Percentiles rank a stretch among this genome's conserved stretches.
These are phyloP conservation scores for Arabidopsis lyrata DNA, from an alignment of 441 rosid genomes.

Conservation along the genomic window DNA sequence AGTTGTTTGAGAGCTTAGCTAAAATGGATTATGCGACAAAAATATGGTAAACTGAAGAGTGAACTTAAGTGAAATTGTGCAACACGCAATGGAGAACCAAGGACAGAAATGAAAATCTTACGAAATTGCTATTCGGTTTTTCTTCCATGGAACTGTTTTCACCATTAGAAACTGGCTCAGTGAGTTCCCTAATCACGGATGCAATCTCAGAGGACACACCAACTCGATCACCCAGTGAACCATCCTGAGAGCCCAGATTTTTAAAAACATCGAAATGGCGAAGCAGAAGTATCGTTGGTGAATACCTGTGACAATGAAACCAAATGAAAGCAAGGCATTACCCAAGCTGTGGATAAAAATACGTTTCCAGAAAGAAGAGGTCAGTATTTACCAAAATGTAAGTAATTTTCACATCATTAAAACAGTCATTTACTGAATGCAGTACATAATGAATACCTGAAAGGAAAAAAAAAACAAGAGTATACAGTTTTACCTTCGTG, in stretches of 20 bases:
- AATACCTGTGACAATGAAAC: slow-evolving; percentile 65
- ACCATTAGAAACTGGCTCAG: slow-evolving; percentile 69
- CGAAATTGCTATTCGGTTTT: slow-evolving; percentile 55
- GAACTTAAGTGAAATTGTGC: slow-evolving; percentile 27
- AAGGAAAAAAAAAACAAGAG: neutral
- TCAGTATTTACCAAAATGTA: neutral
- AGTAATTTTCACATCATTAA: slow-evolving; percentile 12
- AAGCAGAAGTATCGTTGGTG: slow-evolving; percentile 87
- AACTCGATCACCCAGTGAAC: slow-evolving; percentile 75
- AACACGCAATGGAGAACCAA: slow-evolving; percentile 24
- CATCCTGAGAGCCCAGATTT: slow-evolving; percentile 73
- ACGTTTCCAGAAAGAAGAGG: slow-evolving; percentile 8
- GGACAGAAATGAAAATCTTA: slow-evolving; percentile 54
- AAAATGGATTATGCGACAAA: neutral
- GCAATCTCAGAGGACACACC: slow-evolving; percentile 89
- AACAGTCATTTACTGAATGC: slow-evolving; percentile 7
- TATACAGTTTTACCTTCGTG: slow-evolving; percentile 71
- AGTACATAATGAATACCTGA: slow-evolving; percentile 23
- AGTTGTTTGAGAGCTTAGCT: neutral
- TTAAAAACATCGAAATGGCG: slow-evolving; percentile 88
- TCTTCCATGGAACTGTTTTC: slow-evolving; percentile 57
- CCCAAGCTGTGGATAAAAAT: slow-evolving; percentile 16
- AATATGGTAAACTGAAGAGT: neutral
- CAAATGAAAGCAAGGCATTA: slow-evolving; percentile 33
- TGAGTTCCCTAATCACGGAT: slow-evolving; percentile 85